Evolutionary conservation across 177 flowering plant species (phyloP).

Genomic region (Tripterygium wilfordii): DNA sequence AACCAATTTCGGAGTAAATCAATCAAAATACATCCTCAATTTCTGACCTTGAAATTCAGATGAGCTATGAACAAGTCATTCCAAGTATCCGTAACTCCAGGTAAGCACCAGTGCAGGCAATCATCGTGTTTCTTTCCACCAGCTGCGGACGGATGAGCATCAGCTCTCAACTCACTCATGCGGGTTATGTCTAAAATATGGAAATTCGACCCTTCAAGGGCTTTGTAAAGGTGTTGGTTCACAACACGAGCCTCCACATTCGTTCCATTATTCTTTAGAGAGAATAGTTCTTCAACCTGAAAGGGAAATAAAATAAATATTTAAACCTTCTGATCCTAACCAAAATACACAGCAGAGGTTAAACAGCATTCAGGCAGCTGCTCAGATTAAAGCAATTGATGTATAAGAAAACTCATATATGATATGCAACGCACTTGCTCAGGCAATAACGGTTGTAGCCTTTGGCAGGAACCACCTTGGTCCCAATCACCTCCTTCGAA

Average conservation of each 20-base stretch:
- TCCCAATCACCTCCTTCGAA: slow-evolving; percentile 99
- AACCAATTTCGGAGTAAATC: too few species aligned
- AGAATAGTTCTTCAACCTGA: slow-evolving; percentile 72
- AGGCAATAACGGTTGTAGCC: slow-evolving; percentile 48
- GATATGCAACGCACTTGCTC: slow-evolving; percentile 49
- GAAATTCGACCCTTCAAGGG: slow-evolving; percentile 57
- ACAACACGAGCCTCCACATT: slow-evolving; percentile 79
- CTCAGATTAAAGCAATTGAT: too few species aligned
- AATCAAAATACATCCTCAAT: too few species aligned
- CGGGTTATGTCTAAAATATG: slow-evolving; percentile 65
- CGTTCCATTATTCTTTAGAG: slow-evolving; percentile 60
- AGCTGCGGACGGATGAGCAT: slow-evolving; percentile 82
- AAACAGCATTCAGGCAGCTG: too few species aligned
- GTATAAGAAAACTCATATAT: too few species aligned
- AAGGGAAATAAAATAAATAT: not conserved
- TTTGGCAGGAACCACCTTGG: slow-evolving; percentile 87
- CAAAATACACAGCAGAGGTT: too few species aligned
- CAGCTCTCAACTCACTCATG: slow-evolving; percentile 87
- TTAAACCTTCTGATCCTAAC: not conserved
- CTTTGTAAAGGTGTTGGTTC: slow-evolving; percentile 66
- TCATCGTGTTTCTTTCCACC: slow-evolving; percentile 98
- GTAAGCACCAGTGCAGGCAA: slow-evolving; percentile 99
- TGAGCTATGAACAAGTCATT: slow-evolving; percentile 69
- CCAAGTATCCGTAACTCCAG: slow-evolving; percentile 92
- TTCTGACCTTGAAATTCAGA: slow-evolving; percentile 27